Conservation (phyloP, 163 green algal species). For the Coccomyxa subellipsoidea region DNA sequence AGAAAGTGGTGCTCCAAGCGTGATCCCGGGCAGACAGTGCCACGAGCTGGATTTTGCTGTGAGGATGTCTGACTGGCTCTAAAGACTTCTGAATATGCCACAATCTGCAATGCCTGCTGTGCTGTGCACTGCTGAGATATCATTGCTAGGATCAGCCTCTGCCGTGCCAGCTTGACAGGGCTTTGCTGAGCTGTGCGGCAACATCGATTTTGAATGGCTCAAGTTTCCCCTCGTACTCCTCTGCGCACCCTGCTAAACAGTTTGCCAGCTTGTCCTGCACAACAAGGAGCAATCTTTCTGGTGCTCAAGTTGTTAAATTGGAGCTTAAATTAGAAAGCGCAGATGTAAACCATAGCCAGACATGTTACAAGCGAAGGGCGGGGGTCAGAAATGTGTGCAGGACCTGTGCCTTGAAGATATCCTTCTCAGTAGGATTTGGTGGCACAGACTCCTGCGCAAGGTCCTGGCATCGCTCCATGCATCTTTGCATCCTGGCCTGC, state of each 20-base stretch:
- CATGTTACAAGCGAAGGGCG: too few species aligned
- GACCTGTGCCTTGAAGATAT: conserved; percentile 6
- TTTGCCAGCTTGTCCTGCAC: conserved; percentile 9
- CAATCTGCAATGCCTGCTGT: too few species aligned
- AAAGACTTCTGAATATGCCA: too few species aligned
- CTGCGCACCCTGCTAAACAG: not conserved
- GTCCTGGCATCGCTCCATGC: not conserved
- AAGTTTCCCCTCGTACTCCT: not conserved
- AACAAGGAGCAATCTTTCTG: not conserved
- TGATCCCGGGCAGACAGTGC: too few species aligned
- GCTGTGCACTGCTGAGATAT: too few species aligned
- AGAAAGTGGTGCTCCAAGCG: too few species aligned
- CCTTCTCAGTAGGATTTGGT: not conserved
- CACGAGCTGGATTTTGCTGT: too few species aligned
- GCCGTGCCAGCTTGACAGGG: not conserved
- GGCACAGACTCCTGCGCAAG: not conserved
- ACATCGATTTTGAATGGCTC: not conserved
- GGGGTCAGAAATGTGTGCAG: too few species aligned
- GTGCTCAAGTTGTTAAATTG: too few species aligned
- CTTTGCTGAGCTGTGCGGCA: not conserved
- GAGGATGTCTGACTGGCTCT: too few species aligned
- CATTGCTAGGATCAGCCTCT: not conserved
- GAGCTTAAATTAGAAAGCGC: too few species aligned
- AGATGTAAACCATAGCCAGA: too few species aligned
- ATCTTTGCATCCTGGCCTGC: not conserved